Evolutionary conservation across 805 yeast species (phyloP).

Genomic region (Debaryomyces tyrocola): DNA sequence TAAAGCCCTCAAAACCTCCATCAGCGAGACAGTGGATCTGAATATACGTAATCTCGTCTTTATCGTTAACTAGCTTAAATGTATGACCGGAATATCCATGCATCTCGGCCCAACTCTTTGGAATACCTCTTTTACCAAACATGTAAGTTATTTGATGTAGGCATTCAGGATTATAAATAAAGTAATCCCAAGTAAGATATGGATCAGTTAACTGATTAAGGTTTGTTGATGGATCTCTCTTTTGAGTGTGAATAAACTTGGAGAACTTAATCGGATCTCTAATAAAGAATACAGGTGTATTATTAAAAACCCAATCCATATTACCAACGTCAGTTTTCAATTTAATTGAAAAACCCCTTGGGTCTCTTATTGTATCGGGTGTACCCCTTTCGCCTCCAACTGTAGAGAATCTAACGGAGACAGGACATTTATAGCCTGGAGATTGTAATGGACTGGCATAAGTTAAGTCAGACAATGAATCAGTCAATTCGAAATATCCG

Average conservation of each 20-base stretch:
- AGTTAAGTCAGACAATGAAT: conserved; percentile 53
- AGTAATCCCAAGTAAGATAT: conserved; percentile 58
- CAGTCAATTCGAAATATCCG: conserved; percentile 59
- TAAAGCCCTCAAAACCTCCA: conserved; percentile 45
- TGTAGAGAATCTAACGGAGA: conserved; percentile 56
- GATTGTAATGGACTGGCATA: conserved; percentile 42
- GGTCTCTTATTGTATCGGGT: conserved; percentile 67
- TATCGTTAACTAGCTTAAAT: conserved; percentile 53
- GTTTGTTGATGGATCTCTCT: conserved; percentile 62
- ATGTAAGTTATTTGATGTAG: conserved; percentile 57
- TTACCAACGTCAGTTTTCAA: conserved; percentile 68
- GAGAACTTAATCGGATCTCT: conserved; percentile 68
- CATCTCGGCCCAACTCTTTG: conserved; percentile 54
- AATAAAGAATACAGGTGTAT: conserved; percentile 67
- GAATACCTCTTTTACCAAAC: conserved; percentile 64
- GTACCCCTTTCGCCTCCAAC: conserved; percentile 72
- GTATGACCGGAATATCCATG: conserved; percentile 68
- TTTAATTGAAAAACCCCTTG: conserved; percentile 68
- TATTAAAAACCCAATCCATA: conserved; percentile 72
- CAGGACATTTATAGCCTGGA: conserved; percentile 42
- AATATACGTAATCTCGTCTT: conserved; percentile 53
- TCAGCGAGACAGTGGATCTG: conserved; percentile 56
- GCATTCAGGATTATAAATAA: conserved; percentile 53
- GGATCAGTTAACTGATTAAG: conserved; percentile 48
- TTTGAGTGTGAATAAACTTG: conserved; percentile 66